Percentiles rank a stretch among this genome's conserved stretches.
phyloP scores from a whole-genome alignment of 495 filamentous ascomycete species.

The Staphylotrichum tortipilum region DNA sequence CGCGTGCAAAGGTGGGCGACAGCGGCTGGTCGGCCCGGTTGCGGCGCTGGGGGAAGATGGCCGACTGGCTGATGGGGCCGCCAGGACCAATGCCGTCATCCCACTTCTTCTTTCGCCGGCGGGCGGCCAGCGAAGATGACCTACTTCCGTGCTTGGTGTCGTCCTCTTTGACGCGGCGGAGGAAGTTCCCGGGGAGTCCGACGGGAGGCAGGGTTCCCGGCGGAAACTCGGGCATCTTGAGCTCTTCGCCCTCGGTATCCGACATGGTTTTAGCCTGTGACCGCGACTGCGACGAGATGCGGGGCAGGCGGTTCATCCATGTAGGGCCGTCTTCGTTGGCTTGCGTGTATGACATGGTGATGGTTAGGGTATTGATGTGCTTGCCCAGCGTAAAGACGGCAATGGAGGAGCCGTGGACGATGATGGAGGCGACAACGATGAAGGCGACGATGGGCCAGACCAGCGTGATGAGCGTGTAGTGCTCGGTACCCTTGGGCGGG shows the following conservation, averaged over 20 bases:
- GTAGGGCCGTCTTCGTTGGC: slow-evolving; percentile 80
- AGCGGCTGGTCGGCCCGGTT: slow-evolving; percentile 32
- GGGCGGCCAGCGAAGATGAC: slow-evolving; percentile 51
- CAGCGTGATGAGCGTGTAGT: slow-evolving; percentile 64
- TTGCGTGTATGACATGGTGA: slow-evolving; percentile 91
- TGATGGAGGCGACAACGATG: slow-evolving; percentile 85
- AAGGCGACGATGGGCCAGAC: slow-evolving; percentile 98
- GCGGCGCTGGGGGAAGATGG: slow-evolving; percentile 66
- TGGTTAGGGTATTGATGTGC: slow-evolving; percentile 90
- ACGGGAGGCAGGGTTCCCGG: slow-evolving; percentile 74
- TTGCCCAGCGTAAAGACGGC: slow-evolving; percentile 98
- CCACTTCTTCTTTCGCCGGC: slow-evolving; percentile 58
- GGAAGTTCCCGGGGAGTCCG: slow-evolving; percentile 65
- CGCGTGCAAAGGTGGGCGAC: slow-evolving; percentile 11
- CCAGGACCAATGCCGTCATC: slow-evolving; percentile 68
- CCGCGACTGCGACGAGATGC: slow-evolving; percentile 77
- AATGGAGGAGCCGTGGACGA: slow-evolving; percentile 95
- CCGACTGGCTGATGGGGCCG: slow-evolving; percentile 83
- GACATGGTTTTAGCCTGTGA: slow-evolving; percentile 72
- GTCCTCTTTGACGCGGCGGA: slow-evolving; percentile 73
- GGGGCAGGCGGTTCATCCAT: slow-evolving; percentile 92
- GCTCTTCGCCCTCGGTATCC: slow-evolving; percentile 42
- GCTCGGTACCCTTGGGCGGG: slow-evolving; percentile 39
- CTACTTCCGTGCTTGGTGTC: slow-evolving; percentile 51
- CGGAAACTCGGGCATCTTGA: slow-evolving; percentile 56